Base-by-base conservation (phyloP, 2,329 filamentous ascomycete species). In the Incumbomyces delicatus region DNA sequence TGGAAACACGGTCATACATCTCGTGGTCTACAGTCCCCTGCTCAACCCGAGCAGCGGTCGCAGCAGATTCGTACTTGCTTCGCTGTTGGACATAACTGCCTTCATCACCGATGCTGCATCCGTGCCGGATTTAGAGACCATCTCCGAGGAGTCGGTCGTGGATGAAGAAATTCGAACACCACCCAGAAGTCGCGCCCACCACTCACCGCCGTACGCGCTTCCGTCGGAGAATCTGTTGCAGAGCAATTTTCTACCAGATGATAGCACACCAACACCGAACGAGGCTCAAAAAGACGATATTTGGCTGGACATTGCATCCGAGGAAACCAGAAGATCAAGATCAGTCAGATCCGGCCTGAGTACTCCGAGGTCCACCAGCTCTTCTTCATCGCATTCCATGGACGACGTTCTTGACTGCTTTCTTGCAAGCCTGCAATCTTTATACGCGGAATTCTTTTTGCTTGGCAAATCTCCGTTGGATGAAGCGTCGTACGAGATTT, bases 401-500 rank as follows among this genome's bases (percentile, higher is more conserved):
- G 53, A 57, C 42, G 51, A 53, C 16, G 47, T 57, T 3, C 48
- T 60, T 36, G 53, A 57, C 11, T 52, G 54, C 17, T 58, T 59
- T 41, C 57, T 56, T 37, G 48, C 39, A 18, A 50, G 46, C 33
- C 44, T 60, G 17, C 54, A 58, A 29, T 45, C 51, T 18, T 46
- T 61, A 30, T 60, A 61, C 46, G 55, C 54, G 27, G 52, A 61
- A 34, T 61, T 55, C 32, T 61, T 61, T 47, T 52, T 60, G 34
- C 53, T 61, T 31, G 53, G 51, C 30, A 50, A 53, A 39, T 54
- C 53, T 18, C 53, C 51, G n/a, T 48, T 57, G 22, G 53, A 57
- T 33, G 53, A 55, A 14, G 45, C 46, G 11, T 52, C 52, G 39
- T 62, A 58, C 34, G 58, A 60, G 43, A 60, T 62, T 20, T 59